These are phyloP conservation scores for Geotrichum candidum DNA, from an alignment of 1,139 yeast genomes.

Conservation along the genomic window DNA sequence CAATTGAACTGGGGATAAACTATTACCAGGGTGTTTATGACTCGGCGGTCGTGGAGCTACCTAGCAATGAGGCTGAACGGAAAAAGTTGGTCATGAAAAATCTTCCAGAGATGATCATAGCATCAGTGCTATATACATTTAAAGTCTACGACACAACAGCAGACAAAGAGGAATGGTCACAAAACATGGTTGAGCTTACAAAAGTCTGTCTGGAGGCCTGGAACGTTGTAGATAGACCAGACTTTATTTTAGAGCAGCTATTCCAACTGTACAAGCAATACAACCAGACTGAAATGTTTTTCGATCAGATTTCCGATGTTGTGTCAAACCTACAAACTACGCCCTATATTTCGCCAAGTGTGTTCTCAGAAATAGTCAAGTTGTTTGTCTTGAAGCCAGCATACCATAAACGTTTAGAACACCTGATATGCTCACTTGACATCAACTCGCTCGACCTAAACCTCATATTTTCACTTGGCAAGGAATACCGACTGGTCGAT, in stretches of 20 bases:
- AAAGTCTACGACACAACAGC: conserved; percentile 17
- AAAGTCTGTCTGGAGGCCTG: conserved; percentile 40
- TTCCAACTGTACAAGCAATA: conserved; percentile 24
- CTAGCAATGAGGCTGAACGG: conserved; percentile 41
- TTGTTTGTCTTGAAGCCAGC: conserved; percentile 38
- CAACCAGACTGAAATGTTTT: conserved; percentile 47
- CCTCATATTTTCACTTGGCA: conserved; percentile 55
- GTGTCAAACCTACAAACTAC: conserved; percentile 10
- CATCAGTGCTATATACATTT: conserved; percentile 43
- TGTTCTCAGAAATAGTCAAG: conserved; percentile 54
- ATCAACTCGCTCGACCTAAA: conserved; percentile 63
- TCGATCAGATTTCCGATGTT: conserved; percentile 47
- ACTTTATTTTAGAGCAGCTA: conserved; percentile 41
- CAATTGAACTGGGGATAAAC: conserved; percentile 49
- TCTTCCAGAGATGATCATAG: conserved; percentile 50
- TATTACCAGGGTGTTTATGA: conserved; percentile 51
- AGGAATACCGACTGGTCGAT: conserved; percentile 48
- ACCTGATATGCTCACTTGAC: conserved; percentile 60
- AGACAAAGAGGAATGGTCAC: neutral
- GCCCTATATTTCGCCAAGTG: conserved; percentile 48
- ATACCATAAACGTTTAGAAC: conserved; percentile 50
- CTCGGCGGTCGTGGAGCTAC: conserved; percentile 48
- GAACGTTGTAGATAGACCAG: conserved; percentile 36
- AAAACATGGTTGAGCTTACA: conserved; percentile 27
- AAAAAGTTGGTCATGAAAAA: conserved; percentile 48